Conservation (phyloP, 768 basidiomycete genomes). For the Amanita inopinata region DNA sequence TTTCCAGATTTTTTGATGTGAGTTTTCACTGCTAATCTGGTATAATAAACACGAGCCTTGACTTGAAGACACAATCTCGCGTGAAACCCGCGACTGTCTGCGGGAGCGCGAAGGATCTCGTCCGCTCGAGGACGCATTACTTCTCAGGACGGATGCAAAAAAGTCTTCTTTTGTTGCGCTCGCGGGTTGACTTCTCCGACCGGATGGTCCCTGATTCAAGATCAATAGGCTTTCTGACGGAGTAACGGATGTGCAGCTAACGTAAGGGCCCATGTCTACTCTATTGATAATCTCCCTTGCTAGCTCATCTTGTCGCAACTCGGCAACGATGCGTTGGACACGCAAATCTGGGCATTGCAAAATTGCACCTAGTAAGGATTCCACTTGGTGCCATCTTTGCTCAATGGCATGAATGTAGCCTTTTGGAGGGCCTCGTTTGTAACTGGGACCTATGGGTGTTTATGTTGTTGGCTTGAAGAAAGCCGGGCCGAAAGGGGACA, state of each 20-base stretch:
- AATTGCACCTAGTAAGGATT: slow-evolving; percentile 78
- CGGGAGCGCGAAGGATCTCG: slow-evolving; percentile 53
- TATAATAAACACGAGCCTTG: slow-evolving; percentile 30
- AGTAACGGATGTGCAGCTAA: slow-evolving; percentile 22
- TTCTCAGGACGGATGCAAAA: slow-evolving; percentile 62
- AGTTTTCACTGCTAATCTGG: slow-evolving; percentile 1
- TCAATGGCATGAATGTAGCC: slow-evolving; percentile 93
- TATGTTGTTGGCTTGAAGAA: background rate
- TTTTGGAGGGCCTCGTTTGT: slow-evolving; percentile 78
- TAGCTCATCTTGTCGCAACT: slow-evolving; percentile 62
- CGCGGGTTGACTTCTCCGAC: slow-evolving; percentile 48
- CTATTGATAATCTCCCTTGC: slow-evolving; percentile 68
- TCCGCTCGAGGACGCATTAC: slow-evolving; percentile 36
- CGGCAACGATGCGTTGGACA: slow-evolving; percentile 51
- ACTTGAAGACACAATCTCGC: slow-evolving; percentile 71
- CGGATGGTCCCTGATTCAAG: slow-evolving; percentile 53
- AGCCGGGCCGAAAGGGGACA: slow-evolving; percentile 1
- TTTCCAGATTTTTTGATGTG: slow-evolving; percentile 7
- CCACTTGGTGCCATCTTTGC: slow-evolving; percentile 85
- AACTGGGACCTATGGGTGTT: slow-evolving; percentile 49
- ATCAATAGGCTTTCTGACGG: slow-evolving; percentile 8
- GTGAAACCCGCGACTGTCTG: slow-evolving; percentile 66
- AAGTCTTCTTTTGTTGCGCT: slow-evolving; percentile 71
- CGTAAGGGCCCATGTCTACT: slow-evolving; percentile 77
- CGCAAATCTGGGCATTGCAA: slow-evolving; percentile 61